Conservation (phyloP, 2,329 filamentous ascomycete genomes). For the Neopestalotiopsis clavispora region DNA sequence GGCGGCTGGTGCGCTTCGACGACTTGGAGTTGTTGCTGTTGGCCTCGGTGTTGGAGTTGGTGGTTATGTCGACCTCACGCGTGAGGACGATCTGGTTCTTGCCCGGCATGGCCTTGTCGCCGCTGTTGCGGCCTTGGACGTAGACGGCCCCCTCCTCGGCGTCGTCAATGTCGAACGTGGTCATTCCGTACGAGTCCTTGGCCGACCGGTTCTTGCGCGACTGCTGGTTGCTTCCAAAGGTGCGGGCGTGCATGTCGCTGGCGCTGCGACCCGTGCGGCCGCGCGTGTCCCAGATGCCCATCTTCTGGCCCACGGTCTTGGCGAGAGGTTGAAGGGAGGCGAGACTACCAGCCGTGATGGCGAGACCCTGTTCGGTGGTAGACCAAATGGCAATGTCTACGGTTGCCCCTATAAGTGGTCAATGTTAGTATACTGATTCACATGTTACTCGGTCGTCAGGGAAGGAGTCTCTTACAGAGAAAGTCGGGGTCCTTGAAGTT, state of each 20-base stretch:
- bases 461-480: conserved; percentile 39
- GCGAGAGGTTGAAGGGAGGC: conserved; percentile 52
- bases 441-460: neutral
- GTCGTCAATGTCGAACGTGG: conserved; percentile 9
- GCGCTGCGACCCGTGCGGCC: neutral
- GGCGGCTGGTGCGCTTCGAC: neutral
- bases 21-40: neutral
- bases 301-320: conserved; percentile 29
- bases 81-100: conserved; percentile 14
- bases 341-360: conserved; percentile 52
- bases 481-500: conserved; percentile 46
- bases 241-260: neutral
- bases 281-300: conserved; percentile 24
- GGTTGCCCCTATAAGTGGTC: conserved; percentile 37
- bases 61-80: neutral
- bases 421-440: conserved; percentile 5
- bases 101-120: neutral
- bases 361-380: conserved; percentile 50
- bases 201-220: conserved; percentile 7
- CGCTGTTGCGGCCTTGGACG: neutral
- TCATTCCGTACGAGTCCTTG: conserved; percentile 14
- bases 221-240: neutral
- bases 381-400: conserved; percentile 54
- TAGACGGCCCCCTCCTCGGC: conserved; percentile 1
- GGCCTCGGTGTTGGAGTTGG: neutral